Evolutionary conservation across 805 yeast species (phyloP), one percentile per base, ranked within the genome.

Genomic region (Starmerella stigmatis): DNA sequence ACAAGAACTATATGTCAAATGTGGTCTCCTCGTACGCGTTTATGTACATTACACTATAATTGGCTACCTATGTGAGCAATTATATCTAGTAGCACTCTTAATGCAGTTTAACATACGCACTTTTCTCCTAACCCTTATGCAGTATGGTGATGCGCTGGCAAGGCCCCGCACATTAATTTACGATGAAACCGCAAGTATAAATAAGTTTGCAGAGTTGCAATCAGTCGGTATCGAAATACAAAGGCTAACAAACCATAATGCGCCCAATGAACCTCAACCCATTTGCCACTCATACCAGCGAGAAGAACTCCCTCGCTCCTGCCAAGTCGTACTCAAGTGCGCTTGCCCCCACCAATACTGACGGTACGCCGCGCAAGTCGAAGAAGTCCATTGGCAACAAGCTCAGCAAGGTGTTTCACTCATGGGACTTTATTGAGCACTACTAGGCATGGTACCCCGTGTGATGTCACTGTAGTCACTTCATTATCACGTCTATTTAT

Each of bases 371-470:
- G 7, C 21, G 30, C 15, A 36, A 36, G 19, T n/a, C 38, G 22
- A 36, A 23, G 21, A 23, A 23, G 30, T 36, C 40, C 5, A 16
- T 36, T 4, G 21, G 19, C n/a, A 25, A 13, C 30, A 36, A 36
- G 29, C 8, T 36, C 29, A 15, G 40, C 22, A 36, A 36, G 40
- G 22, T 23, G 15, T 25, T 36, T 21, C 25, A 36, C 29, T 25
- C 5, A n/a, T 36, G 40, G 40, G 30, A 36, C 30, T 36, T 36
- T 30, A 36, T 36, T 36, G 40, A 36, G 30, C 40, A 36, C 28
- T 25, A 25, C 6, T 6, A 12, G n/a, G 8, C 8, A 6, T 16
- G 8, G n/a, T n/a, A n/a, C n/a, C n/a, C n/a, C n/a, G n/a, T n/a
- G n/a, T n/a, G n/a, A n/a, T n/a, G n/a, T n/a, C n/a, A n/a, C n/a